A percentile compares a stretch with the other conserved stretches of the same genome.
Evolutionary conservation across 257 asterid genomes (phyloP).

Genomic region (Solanum commersonii): DNA sequence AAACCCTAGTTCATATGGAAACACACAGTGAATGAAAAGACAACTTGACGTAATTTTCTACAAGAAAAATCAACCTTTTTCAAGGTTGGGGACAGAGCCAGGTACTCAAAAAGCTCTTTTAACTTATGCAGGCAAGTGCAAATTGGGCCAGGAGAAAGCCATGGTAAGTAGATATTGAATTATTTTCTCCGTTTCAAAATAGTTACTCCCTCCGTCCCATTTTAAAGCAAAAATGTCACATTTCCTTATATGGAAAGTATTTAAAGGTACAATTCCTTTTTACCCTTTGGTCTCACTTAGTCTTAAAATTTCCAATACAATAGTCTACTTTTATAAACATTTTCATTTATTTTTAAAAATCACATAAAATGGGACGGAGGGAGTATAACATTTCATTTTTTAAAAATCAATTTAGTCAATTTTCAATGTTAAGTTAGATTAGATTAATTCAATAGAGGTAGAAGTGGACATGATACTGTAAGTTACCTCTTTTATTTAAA

Average conservation of each 20-base stretch:
- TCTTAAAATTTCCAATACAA: no score
- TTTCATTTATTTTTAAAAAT: no score
- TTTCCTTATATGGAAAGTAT: no score
- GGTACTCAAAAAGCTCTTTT: not conserved
- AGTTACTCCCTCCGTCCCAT: no score
- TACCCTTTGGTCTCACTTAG: no score
- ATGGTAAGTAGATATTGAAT: not conserved
- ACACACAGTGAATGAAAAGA: not conserved
- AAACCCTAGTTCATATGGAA: not conserved
- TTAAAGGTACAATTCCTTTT: no score
- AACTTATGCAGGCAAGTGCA: not conserved
- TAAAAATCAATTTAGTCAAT: accelerated
- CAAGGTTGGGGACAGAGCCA: not conserved
- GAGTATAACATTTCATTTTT: no score
- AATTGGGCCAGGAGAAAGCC: not conserved
- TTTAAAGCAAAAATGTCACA: no score
- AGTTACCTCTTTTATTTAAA: not conserved
- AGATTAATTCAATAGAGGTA: no score
- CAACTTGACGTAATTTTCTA: not conserved
- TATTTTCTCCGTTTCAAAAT: no score
- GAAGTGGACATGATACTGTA: not conserved
- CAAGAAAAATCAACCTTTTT: not conserved
- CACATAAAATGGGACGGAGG: no score
- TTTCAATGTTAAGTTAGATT: accelerated
- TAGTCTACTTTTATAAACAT: no score